Evolutionary conservation across 1,284 basidiomycete genomes (phyloP), one percentile per base, ranked within the genome.

Genomic region (Ustanciosporium gigantosporum): DNA sequence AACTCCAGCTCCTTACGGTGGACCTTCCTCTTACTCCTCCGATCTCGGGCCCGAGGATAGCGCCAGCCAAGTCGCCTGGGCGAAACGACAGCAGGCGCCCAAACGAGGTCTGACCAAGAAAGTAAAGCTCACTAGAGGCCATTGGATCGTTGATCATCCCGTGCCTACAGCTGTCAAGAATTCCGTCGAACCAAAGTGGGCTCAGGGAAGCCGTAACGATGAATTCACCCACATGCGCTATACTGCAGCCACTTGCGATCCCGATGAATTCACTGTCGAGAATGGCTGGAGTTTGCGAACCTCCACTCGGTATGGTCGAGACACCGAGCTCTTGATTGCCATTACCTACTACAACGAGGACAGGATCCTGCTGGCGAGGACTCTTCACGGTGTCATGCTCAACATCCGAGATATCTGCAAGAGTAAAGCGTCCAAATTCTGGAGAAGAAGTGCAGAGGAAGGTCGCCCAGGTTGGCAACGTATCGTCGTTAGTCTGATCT

Each of bases 361-460:
- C 83, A 94, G 96, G 81, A 88, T 87, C 4, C 84, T 96, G 23
- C 69, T 79, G n/a, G 74, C 76, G 8, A 41, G 76, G 8, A 96
- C 91, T 1, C 81, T 96, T 36, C 91, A 96, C 73, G 90, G 90
- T 60, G 88, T 97, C 74, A 96, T 97, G 92, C 80, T 93, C 67
- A 98, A 98, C 80, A 94, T 98, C 64, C 89, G 93, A 67, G 93
- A 97, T 73, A 97, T 97, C 65, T 95, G 91, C 85, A 93, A 91
- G 81, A 92, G 90, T 38, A 94, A 93, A 78, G 86, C 78, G 72
- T 93, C 90, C 57, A 94, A 94, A 78, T 97, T 90, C 81, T 96
- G 77, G 70, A 42, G 68, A n/a, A 46, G 69, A 16, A 71, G 67
- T 19, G 78, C 74, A 87, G 92, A 96, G 79, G 90, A 91, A 70